Evolutionary conservation across 768 basidiomycete genomes (phyloP), one percentile per base, ranked within the genome.

Genomic region (Phaeotremella skinneri): DNA sequence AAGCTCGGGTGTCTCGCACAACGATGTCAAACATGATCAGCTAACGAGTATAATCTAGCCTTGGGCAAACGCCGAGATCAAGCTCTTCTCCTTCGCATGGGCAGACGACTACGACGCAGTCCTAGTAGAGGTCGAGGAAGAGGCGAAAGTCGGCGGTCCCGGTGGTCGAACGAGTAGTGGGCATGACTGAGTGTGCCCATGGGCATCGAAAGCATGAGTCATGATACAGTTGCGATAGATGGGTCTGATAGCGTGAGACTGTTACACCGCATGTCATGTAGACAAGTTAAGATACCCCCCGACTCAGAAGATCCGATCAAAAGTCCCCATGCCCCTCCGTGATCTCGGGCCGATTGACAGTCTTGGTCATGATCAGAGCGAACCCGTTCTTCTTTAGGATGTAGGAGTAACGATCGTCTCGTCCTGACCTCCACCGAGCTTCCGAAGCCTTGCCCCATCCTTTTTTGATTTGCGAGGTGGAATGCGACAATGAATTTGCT

Each of bases 1-100:
- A n/a, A 23, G 20, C 55, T 26, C 32, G 31, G 32, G 20, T n/a
- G n/a, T 52, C 21, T n/a, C 23, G 31, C 27, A 14, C 26, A 27
- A 7, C 25, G 25, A 6, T 17, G 52, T 30, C 25, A 23, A 11
- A 48, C 45, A 43, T 23, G 3, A 5, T 7, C 29, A 37, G 34
- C 34, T 37, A 17, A 37, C 17, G 7, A n/a, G 13, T 45, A 21
- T 45, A 20, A 45, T 45, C 13, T 45, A 63, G 67, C 62, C 66
- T 25, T 78, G 75, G 75, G 66, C 54, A 9, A 78, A 78, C 58
- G 67, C 73, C 50, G 75, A 78, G 55, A 65, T 71, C 25, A 65
- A 69, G 32, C 60, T 68, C 7, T 75, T 63, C 64, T 68, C 63
- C 0, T 77, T 77, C 56, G 41, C 23, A 13, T 61, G 58, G 2